phyloP scores from a whole-genome alignment of 2,329 filamentous ascomycete genomes.

The Phyllosticta citriasiana region DNA sequence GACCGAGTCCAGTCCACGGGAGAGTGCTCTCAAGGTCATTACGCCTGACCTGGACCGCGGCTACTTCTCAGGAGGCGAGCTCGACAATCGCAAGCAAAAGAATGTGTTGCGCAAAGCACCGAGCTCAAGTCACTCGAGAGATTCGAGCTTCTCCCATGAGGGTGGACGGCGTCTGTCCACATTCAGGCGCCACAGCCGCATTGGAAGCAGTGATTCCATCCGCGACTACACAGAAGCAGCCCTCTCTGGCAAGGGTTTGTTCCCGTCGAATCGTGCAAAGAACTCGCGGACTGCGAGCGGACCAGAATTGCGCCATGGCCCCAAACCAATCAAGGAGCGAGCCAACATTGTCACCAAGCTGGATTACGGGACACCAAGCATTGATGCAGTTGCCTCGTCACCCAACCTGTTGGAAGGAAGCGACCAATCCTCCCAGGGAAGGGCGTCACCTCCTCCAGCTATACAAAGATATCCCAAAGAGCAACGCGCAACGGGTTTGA shows the following conservation, averaged over 20 bases:
- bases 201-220: constrained; percentile 68
- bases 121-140: constrained; percentile 51
- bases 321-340: constrained; percentile 7
- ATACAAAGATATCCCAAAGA: constrained; percentile 23
- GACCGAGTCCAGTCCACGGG: constrained; percentile 14
- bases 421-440: constrained; percentile 34
- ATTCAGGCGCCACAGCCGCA: constrained; percentile 63
- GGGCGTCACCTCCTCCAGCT: constrained; percentile 35
- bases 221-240: constrained; percentile 44
- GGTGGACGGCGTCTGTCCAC: constrained; percentile 48
- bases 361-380: constrained; percentile 41
- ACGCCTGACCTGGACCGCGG: constrained; percentile 65
- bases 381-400: constrained; percentile 33
- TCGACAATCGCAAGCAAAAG: constrained; percentile 57
- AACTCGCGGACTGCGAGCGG: constrained; percentile 39
- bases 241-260: constrained; percentile 40
- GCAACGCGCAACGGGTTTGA: constrained; percentile 54
- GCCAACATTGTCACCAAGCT: constrained; percentile 49
- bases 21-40: constrained; percentile 21
- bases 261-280: constrained; percentile 20
- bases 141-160: constrained; percentile 62
- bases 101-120: constrained; percentile 72
- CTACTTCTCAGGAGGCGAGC: constrained; percentile 86
- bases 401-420: constrained; percentile 35
- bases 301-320: constrained; percentile 21